Base-by-base conservation (phyloP, 495 filamentous ascomycete genomes). In the Aspergillus egyptiacus region DNA sequence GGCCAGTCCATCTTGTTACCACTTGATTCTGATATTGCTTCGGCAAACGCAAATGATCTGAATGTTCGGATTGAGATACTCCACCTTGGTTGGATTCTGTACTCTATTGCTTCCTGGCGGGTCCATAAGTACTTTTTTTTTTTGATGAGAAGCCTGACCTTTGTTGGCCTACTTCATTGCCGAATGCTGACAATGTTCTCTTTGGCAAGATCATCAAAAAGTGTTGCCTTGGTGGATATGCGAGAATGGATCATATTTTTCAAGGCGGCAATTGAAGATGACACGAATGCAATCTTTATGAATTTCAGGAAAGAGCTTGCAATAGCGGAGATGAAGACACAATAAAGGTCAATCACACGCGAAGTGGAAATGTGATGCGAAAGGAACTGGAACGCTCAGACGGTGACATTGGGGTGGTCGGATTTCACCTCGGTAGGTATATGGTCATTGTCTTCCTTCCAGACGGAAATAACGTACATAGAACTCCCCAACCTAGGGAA, bases 81-180 rank as follows among this genome's bases (percentile, higher is more conserved):
- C 1, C 46, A 60, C 42, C 50, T 60, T 49, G 37, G 50, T 33
- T 56, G 50, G 50, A 23, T 56, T 22, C 45, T 60, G 15, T 60
- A 60, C 46, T 60, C 57, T 32, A 54, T 51, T 48, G 19, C 53
- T 14, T 51, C 50, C 22, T 60, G 42, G 53, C 20, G 24, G 19
- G 46, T 59, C 11, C 32, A 53, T 28, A 59, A 53, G 20, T 56
- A 59, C 40, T 56, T 41, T 56, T 56, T 35, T 56, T 56, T 10
- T 18, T 17, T 18, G 22, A 44, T 7, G 56, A 59, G 53, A 53
- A 56, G 10, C 42, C 48, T 14, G 47, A 51, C 18, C 36, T 51
- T 5, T 43, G 35, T 49, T 52, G 44, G 44, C 56, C 56, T 32
- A 47, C 33, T 30, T 52, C 56, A 23, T 46, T 59, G 11, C 51